These are phyloP conservation scores for Quercus robur DNA, from an alignment of 306 rosid genomes.

Conservation along the genomic window DNA sequence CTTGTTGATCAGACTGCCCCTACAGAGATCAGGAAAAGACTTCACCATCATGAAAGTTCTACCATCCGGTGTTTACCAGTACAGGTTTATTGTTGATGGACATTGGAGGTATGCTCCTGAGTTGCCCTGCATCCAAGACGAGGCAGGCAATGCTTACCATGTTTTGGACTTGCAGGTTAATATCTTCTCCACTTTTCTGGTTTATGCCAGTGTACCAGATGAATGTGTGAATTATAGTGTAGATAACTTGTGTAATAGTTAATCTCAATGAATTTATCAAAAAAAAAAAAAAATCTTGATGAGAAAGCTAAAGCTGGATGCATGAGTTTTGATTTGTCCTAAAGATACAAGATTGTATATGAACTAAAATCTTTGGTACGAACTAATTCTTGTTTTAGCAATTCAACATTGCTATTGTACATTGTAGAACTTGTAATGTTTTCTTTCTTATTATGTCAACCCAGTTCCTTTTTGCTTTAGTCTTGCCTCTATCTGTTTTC, in stretches of 20 bases:
- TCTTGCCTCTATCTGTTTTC: not conserved
- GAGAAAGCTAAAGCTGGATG: not conserved
- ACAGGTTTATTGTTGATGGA: slow-evolving; percentile 91
- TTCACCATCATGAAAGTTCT: slow-evolving; percentile 88
- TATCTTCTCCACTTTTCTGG: not conserved
- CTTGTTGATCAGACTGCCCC: slow-evolving; percentile 54
- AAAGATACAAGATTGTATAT: not conserved
- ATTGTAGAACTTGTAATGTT: not conserved
- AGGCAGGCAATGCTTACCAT: slow-evolving; percentile 73
- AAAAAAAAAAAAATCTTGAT: not conserved
- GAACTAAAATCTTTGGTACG: slow-evolving; percentile 1
- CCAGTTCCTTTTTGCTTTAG: not conserved
- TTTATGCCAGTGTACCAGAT: slow-evolving; percentile 10
- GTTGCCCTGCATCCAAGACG: slow-evolving; percentile 77
- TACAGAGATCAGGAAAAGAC: slow-evolving; percentile 98
- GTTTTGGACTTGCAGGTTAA: slow-evolving; percentile 83
- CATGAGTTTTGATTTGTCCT: not conserved
- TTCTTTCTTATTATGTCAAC: slow-evolving; percentile 8
- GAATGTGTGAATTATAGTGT: slow-evolving; percentile 5
- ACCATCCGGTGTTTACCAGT: slow-evolving; percentile 98
- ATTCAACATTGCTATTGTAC: not conserved
- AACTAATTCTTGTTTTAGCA: not conserved
- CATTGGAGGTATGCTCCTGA: slow-evolving; percentile 82
- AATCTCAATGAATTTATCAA: not conserved
- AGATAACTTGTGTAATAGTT: not conserved